Evolutionary conservation across 2,329 filamentous ascomycete genomes (phyloP).

Genomic region (Mycosphaerella arachidis): DNA sequence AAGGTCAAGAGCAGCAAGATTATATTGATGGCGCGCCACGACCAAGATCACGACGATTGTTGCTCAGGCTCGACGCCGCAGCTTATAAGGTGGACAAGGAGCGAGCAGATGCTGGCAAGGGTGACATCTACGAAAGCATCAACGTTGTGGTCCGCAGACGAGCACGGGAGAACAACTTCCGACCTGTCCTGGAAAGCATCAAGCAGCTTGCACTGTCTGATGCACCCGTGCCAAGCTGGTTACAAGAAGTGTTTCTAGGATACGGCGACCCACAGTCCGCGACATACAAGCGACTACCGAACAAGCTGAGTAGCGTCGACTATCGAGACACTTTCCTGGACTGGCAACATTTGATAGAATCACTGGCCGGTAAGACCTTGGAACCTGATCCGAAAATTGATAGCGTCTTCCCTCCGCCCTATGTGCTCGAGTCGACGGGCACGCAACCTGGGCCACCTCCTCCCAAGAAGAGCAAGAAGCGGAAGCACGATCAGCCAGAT

Average conservation of each 20-base stretch:
- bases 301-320: slow-evolving; percentile 73
- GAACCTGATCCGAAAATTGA: slow-evolving; percentile 69
- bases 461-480: slow-evolving; percentile 70
- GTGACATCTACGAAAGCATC: slow-evolving; percentile 75
- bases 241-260: slow-evolving; percentile 95
- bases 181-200: slow-evolving; percentile 85
- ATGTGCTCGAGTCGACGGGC: slow-evolving; percentile 62
- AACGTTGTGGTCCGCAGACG: slow-evolving; percentile 81
- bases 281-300: slow-evolving; percentile 75
- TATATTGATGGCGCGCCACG: slow-evolving; percentile 60
- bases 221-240: slow-evolving; percentile 80
- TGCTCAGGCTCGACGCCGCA: slow-evolving; percentile 74
- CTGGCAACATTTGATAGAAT: slow-evolving; percentile 90
- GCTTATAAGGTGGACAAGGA: slow-evolving; percentile 76
- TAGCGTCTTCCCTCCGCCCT: slow-evolving; percentile 78
- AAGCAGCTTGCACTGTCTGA: slow-evolving; percentile 79
- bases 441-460: slow-evolving; percentile 47
- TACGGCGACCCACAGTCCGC: slow-evolving; percentile 90
- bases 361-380: slow-evolving; percentile 79
- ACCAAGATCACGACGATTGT: slow-evolving; percentile 62
- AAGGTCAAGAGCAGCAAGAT: slow-evolving; percentile 45
- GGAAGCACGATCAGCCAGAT: slow-evolving; percentile 71
- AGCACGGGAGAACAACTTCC: slow-evolving; percentile 95
- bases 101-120: slow-evolving; percentile 59
- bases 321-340: slow-evolving; percentile 92